A percentile compares a stretch with the other conserved stretches of the same genome.
phyloP scores from a whole-genome alignment of 2,329 filamentous ascomycete species.

The Phialophora chinensis region DNA sequence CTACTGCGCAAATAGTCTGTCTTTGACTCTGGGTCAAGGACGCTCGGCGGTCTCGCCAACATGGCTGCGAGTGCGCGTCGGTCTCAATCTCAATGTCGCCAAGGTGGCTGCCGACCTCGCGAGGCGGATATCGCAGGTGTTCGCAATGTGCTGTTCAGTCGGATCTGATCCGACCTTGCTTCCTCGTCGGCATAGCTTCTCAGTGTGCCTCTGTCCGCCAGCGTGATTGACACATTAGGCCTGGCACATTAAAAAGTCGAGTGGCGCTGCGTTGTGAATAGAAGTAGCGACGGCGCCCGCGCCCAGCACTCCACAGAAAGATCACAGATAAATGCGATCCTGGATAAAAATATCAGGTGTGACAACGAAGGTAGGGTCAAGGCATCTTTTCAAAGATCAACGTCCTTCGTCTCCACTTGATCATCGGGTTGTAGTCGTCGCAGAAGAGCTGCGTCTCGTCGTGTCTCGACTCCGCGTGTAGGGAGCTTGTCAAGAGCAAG shows the following conservation, averaged over 20 bases:
- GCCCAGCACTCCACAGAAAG: background rate
- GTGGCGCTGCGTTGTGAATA: background rate
- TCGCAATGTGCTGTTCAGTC: background rate
- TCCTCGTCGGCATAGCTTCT: background rate
- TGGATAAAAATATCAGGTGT: background rate
- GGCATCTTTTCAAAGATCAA: constrained; percentile 23
- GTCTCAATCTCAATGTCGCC: background rate
- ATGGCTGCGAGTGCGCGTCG: background rate
- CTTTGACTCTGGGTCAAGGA: background rate
- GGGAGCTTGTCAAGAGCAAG: background rate
- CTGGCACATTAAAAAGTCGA: background rate
- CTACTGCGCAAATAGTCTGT: background rate
- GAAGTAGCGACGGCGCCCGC: background rate
- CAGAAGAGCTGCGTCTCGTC: constrained; percentile 21
- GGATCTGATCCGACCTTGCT: background rate
- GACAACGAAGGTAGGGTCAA: background rate
- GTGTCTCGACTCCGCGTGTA: constrained; percentile 14
- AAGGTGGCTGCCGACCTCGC: background rate
- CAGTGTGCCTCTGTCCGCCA: background rate
- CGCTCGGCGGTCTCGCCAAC: background rate
- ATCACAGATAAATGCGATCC: background rate
- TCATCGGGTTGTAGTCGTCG: constrained; percentile 16
- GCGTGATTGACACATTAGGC: background rate
- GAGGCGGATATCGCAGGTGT: background rate
- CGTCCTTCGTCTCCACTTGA: constrained; percentile 29